A percentile compares a stretch with the other conserved stretches of the same genome.
These are phyloP conservation scores for Boletus insuetus DNA, from an alignment of 768 basidiomycete species.

Conservation along the genomic window DNA sequence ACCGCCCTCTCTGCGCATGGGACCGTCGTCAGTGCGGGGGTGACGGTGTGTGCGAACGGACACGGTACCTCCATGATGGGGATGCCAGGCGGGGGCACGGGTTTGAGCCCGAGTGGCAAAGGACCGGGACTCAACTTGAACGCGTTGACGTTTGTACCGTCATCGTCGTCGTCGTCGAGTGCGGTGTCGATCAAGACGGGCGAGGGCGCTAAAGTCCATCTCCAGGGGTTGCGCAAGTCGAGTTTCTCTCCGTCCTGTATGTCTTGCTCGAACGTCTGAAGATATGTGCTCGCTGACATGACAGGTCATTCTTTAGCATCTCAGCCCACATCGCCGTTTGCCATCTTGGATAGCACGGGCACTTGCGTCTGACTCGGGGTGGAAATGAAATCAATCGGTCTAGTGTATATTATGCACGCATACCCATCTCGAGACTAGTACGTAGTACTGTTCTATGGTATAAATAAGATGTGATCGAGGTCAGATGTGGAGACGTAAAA, in stretches of 20 bases:
- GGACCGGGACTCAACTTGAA: slow-evolving; percentile 19
- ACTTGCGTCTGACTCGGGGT: slow-evolving; percentile 9
- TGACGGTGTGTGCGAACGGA: background rate
- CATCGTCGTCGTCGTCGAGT: slow-evolving; percentile 11
- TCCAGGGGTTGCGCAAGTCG: slow-evolving; percentile 17
- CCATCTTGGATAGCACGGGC: slow-evolving; percentile 23
- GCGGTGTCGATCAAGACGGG: slow-evolving; percentile 22
- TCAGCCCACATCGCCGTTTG: slow-evolving; percentile 25
- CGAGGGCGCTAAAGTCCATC: slow-evolving; percentile 14
- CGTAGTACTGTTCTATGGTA: background rate
- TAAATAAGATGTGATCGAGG: no score
- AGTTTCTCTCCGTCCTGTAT: slow-evolving; percentile 27
- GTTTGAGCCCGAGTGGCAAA: background rate
- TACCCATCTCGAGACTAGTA: background rate
- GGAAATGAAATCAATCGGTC: background rate
- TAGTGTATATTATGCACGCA: background rate
- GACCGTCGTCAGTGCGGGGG: background rate
- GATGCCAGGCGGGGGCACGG: background rate
- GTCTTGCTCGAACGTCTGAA: background rate
- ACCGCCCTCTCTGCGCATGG: background rate
- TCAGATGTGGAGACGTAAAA: no score
- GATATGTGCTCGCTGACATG: background rate
- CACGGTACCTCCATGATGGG: background rate
- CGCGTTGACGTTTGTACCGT: slow-evolving; percentile 20
- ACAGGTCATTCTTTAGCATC: slow-evolving; percentile 14